These are phyloP conservation scores for Yarrowia alimentaria DNA, from an alignment of 805 yeast species.

Conservation along the genomic window DNA sequence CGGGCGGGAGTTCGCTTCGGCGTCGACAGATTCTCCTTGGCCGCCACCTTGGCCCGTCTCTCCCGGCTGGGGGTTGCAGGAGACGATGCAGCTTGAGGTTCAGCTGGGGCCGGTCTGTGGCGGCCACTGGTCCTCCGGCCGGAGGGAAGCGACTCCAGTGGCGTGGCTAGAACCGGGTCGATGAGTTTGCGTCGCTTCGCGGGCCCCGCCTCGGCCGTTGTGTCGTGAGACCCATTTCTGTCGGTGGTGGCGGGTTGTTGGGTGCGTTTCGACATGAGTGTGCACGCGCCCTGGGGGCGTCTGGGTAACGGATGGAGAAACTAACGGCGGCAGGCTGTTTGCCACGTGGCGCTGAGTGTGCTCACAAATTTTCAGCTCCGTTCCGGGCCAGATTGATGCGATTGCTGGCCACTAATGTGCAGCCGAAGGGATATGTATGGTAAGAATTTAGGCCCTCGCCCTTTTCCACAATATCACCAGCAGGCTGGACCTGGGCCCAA, in stretches of 20 bases:
- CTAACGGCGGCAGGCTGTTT: constrained; percentile 10
- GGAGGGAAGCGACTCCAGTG: not conserved
- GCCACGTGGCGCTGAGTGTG: constrained; percentile 4
- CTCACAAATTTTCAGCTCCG: constrained; percentile 23
- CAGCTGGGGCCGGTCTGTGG: constrained; percentile 6
- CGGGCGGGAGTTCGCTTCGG: not conserved
- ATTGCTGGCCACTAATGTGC: constrained; percentile 13
- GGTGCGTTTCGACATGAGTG: constrained; percentile 23
- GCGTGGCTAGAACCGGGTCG: constrained; percentile 17
- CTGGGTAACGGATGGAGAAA: constrained; percentile 10
- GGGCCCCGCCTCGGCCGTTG: not conserved
- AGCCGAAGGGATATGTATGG: constrained; percentile 22
- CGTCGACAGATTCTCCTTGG: constrained; percentile 7
- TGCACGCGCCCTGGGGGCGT: constrained; percentile 27
- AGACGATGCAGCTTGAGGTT: not conserved
- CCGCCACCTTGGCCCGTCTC: constrained; percentile 18
- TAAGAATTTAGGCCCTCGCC: constrained; percentile 24
- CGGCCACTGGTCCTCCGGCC: constrained; percentile 18
- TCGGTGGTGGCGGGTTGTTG: constrained; percentile 22
- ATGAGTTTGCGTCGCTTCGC: constrained; percentile 15
- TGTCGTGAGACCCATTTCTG: constrained; percentile 2
- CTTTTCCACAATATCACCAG: constrained; percentile 18
- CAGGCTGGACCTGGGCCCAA: not conserved
- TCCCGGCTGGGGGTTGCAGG: constrained; percentile 5
- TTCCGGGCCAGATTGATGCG: constrained; percentile 17